Base-by-base conservation (phyloP, 805 yeast species). In the Schizosaccharomyces lindneri region DNA sequence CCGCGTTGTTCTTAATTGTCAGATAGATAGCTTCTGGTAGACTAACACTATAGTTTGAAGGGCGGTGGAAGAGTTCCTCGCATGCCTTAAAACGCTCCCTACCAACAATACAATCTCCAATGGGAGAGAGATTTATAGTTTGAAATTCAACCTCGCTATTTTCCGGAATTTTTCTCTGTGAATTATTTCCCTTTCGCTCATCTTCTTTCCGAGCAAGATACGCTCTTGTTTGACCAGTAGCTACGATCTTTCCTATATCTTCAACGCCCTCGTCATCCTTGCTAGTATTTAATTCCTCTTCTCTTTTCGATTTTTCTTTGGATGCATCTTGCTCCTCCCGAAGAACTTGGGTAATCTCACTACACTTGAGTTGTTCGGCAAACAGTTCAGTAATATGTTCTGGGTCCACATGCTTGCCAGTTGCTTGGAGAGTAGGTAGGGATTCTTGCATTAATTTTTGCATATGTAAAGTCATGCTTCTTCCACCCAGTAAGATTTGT, bases 161-260 rank as follows among this genome's bases (percentile, higher is more conserved):
- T 13, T 27, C 60, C 17, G 60, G 43, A 4, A 17, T 24, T 31
- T 57, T 41, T n/a, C 21, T n/a, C 19, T 36, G 19, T 6, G 43
- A 17, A 5, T 7, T 17, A 15, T 21, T 17, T 17, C 48, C 60
- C 9, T 57, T 41, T n/a, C 27, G 27, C 27, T 57, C 60, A 7
- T 24, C 24, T 21, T 36, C 60, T 41, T 57, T 57, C 27, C 27
- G 60, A n/a, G 43, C 60, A 57, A 57, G 60, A 36, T 57, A 57
- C 7, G 43, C 60, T 29, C 48, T 27, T 19, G 60, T 57, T 36
- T 57, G 43, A 4, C 60, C 60, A 15, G 24, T 57, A 31, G 60
- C 60, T n/a, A 57, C 31, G 32, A 57, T 57, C 17, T 57, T 36
- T 7, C 60, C 60, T 15, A 57, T 57, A 17, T 57, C 60, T 57